Base-by-base conservation (phyloP, 169 alveolate species). In the Theileria parva region DNA sequence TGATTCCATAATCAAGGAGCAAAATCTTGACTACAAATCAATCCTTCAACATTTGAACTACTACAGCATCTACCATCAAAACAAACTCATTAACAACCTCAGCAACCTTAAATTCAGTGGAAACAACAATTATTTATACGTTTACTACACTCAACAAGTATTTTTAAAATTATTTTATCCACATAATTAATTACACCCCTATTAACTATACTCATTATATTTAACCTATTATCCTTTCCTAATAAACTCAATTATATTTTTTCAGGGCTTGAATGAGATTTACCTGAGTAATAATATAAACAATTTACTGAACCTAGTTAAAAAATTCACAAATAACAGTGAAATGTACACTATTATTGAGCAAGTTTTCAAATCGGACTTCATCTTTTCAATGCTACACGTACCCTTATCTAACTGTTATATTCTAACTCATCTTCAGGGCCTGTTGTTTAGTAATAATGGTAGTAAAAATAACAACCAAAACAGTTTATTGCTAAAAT, bases 21-120 rank as follows among this genome's bases (percentile, higher is more conserved):
- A 77, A 28, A 59, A 63, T 37, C 9, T 65, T 34, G 80, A 79
- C 3, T 81, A 70, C 76, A 81, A 59, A 53, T 66, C 85, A n/a
- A 77, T 81, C 5, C 37, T 28, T 7, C 39, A 34, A 15, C 55
- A 59, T 15, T 86, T 85, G 15, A 70, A 75, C 32, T 81, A 81
- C 60, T 81, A 85, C 81, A 23, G 15, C 21, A 12, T 81, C 0
- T 77, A 76, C 63, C 12, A 70, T 13, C 27, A 70, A 21, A 23
- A 50, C 51, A 23, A 32, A 25, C 61, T 70, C 12, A 44, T 70
- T 37, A 70, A 39, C 19, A 30, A 32, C 34, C 78, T 32, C 32
- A 21, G n/a, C 19, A 30, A 32, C 68, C 50, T 66, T 23, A 66
- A 50, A 34, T 13, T 30, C 74, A 27, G n/a, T 21, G n/a, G 74